Conservation (phyloP, 176 grass and related monocot genomes). For the Triticum monococcum region DNA sequence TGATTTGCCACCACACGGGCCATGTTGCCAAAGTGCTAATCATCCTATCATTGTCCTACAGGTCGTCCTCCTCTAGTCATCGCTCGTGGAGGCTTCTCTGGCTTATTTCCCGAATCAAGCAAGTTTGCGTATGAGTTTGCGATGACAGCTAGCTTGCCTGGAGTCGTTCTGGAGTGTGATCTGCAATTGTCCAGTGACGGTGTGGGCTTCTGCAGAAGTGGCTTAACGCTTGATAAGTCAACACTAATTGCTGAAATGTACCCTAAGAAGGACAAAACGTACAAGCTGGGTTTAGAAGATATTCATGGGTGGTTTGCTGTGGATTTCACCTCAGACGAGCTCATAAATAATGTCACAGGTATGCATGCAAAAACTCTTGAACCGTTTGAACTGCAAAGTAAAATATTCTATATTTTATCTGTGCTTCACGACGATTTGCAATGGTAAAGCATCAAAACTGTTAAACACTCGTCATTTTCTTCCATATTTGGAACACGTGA, state of each 20-base stretch:
- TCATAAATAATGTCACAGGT: slow-evolving; percentile 72
- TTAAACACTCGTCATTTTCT: slow-evolving; percentile 11
- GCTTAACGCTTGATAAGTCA: slow-evolving; percentile 64
- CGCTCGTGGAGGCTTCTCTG: slow-evolving; percentile 84
- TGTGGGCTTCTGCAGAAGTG: slow-evolving; percentile 58
- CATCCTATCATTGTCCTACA: slow-evolving; percentile 22
- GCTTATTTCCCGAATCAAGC: slow-evolving; percentile 78
- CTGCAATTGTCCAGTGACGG: slow-evolving; percentile 68
- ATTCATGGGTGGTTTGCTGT: slow-evolving; percentile 71
- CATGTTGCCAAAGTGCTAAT: slow-evolving; percentile 13
- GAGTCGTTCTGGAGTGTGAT: slow-evolving; percentile 55
- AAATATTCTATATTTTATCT: slow-evolving; percentile 3
- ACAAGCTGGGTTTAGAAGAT: slow-evolving; percentile 47
- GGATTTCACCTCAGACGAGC: slow-evolving; percentile 75
- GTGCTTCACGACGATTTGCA: not conserved
- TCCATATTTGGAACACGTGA: not conserved
- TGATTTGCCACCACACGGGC: not conserved
- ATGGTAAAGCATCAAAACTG: not conserved
- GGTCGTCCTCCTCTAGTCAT: slow-evolving; percentile 60
- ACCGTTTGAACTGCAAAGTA: slow-evolving; percentile 13
- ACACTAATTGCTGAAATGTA: slow-evolving; percentile 44
- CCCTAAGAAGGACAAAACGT: slow-evolving; percentile 56
- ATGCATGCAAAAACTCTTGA: slow-evolving; percentile 34
- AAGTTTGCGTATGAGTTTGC: slow-evolving; percentile 56
- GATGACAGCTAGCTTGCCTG: slow-evolving; percentile 40